Percentiles rank a stretch among this genome's conserved stretches.
Conservation (phyloP, 2,329 filamentous ascomycete species). For the Sclerotinia trifoliorum region DNA sequence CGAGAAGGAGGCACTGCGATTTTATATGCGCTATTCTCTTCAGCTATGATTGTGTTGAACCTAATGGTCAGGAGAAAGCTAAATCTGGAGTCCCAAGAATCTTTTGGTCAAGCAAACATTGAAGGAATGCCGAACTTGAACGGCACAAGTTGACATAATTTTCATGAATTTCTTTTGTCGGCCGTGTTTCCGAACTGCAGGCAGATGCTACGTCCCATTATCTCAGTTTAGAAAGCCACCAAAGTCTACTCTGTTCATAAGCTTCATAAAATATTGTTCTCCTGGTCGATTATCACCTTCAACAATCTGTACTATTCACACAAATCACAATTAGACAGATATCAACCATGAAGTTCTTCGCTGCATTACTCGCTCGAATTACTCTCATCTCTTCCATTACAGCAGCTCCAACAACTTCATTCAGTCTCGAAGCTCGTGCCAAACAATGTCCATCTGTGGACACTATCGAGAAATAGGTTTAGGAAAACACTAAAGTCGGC, state of each 20-base stretch:
- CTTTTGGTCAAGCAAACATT: not conserved
- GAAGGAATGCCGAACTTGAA: not conserved
- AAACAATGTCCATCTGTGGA: not conserved
- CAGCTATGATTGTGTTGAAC: not conserved
- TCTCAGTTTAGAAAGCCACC: not conserved
- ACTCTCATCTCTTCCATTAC: not conserved
- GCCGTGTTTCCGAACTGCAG: not conserved
- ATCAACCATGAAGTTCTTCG: not conserved
- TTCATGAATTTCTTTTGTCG: too few relatives aligned
- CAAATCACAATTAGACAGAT: not conserved
- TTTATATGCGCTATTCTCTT: not conserved
- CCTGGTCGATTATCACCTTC: not conserved
- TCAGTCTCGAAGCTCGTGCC: not conserved
- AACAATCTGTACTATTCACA: not conserved
- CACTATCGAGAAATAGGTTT: not conserved
- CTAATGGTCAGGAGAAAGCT: too few relatives aligned
- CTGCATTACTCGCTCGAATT: not conserved
- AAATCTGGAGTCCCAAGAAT: too few relatives aligned
- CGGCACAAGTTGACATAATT: not conserved
- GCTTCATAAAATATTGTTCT: not conserved
- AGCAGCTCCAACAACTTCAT: not conserved
- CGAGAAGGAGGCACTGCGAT: not conserved
- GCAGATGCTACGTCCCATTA: not conserved
- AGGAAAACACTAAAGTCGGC: not conserved
- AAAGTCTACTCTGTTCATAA: not conserved